Conservation (phyloP, 2,329 filamentous ascomycete genomes). For the Pseudogymnoascus sp. region DNA sequence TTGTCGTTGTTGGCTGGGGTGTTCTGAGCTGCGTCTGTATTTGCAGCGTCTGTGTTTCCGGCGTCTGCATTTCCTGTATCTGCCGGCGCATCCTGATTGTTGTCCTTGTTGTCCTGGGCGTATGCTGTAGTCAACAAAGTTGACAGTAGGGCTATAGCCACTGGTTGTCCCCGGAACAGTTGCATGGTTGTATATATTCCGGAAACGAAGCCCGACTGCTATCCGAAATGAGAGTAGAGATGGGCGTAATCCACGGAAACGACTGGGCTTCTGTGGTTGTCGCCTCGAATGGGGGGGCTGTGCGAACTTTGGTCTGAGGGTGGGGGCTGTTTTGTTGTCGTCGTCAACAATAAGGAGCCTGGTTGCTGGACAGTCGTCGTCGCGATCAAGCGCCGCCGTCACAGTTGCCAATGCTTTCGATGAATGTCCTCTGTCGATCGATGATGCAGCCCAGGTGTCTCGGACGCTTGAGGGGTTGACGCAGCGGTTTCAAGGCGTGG, state of each 20-base stretch:
- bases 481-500: slow-evolving; percentile 6
- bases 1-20: slow-evolving; percentile 14
- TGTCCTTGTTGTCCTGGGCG: background rate
- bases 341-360: background rate
- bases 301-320: background rate
- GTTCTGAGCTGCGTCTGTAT: slow-evolving; percentile 19
- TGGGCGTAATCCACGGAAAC: background rate
- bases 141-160: background rate
- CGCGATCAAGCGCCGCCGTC: background rate
- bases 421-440: background rate
- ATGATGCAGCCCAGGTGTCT: slow-evolving; percentile 4
- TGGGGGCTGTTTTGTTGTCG: background rate
- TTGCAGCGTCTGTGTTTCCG: no score
- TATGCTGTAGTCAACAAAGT: slow-evolving; percentile 1
- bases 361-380: background rate
- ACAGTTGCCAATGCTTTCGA: background rate
- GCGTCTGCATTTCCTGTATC: slow-evolving; percentile 16
- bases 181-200: background rate
- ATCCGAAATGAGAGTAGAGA: background rate
- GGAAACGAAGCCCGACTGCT: background rate
- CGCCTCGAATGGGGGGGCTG: background rate
- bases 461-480: slow-evolving; percentile 1
- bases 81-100: background rate
- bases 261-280: background rate
- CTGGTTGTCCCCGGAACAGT: background rate